Conservation (phyloP, 805 yeast genomes). For the Wickerhamiella occidentalis region DNA sequence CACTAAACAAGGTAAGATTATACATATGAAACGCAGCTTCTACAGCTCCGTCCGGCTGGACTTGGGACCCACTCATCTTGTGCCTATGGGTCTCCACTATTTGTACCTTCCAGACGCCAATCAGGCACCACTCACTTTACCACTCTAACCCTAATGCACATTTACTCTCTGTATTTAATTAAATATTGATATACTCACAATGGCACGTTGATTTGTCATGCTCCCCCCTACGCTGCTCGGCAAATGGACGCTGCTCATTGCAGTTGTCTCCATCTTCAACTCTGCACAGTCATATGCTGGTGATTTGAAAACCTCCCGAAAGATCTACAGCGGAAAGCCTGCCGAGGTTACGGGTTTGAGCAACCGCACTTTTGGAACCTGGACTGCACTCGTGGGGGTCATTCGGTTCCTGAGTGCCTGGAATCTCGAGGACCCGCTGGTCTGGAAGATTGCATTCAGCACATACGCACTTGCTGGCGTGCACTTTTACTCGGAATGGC, state of each 20-base stretch:
- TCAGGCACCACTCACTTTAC: no score
- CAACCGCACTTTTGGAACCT: constrained; percentile 97
- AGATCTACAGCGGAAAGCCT: constrained; percentile 62
- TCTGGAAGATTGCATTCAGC: constrained; percentile 67
- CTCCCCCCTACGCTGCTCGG: constrained; percentile 34
- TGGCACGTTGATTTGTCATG: no score
- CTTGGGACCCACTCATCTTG: no score
- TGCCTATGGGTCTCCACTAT: no score
- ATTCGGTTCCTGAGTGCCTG: constrained; percentile 83
- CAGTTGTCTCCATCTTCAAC: constrained; percentile 85
- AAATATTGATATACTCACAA: no score
- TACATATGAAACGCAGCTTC: no score
- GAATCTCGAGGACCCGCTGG: constrained; percentile 51
- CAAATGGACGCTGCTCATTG: constrained; percentile 67
- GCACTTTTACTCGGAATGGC: constrained; percentile 79
- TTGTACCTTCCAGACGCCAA: no score
- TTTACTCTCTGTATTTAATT: no score
- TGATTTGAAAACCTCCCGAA: constrained; percentile 60
- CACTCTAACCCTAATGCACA: no score
- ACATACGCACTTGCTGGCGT: constrained; percentile 70
- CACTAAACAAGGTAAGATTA: no score
- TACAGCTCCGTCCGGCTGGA: no score
- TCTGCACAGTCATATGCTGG: constrained; percentile 74
- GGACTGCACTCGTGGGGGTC: constrained; percentile 82
- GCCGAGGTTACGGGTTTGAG: constrained; percentile 48